These are phyloP conservation scores for Cladosporium sp. DNA, from an alignment of 2,329 filamentous ascomycete species.

Conservation along the genomic window DNA sequence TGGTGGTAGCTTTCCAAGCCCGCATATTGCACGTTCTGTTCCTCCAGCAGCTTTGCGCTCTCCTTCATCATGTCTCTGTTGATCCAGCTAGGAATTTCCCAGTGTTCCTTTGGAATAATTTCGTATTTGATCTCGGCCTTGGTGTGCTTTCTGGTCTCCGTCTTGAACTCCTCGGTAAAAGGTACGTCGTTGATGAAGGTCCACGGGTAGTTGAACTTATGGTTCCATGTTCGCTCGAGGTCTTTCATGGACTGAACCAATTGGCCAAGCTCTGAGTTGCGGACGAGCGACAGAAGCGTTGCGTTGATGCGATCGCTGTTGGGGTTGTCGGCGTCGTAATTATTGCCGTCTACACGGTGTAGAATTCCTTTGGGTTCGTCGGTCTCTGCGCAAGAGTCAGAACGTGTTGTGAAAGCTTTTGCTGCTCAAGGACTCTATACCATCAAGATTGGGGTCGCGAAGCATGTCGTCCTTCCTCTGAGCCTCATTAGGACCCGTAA, in stretches of 20 bases:
- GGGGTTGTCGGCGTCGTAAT: conserved; percentile 71
- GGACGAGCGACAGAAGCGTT: conserved; percentile 84
- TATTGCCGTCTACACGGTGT: conserved; percentile 63
- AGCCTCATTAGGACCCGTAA: conserved; percentile 22
- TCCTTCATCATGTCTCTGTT: conserved; percentile 80
- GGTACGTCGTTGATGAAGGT: conserved; percentile 97
- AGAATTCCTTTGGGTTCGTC: conserved; percentile 77
- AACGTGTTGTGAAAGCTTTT: background rate
- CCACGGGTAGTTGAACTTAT: conserved; percentile 99
- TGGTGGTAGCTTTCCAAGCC: conserved; percentile 89
- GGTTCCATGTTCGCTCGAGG: conserved; percentile 91
- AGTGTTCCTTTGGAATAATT: conserved; percentile 89
- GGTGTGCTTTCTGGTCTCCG: conserved; percentile 71
- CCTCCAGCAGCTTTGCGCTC: conserved; percentile 75
- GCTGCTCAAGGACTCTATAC: conserved; percentile 49
- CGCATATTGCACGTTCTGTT: conserved; percentile 87
- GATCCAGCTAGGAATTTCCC: conserved; percentile 89
- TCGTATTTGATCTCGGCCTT: conserved; percentile 88
- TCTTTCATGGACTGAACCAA: conserved; percentile 87
- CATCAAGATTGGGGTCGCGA: conserved; percentile 80
- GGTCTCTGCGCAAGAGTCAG: conserved; percentile 55
- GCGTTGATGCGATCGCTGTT: conserved; percentile 86
- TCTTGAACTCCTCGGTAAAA: conserved; percentile 91
- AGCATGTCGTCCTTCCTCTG: conserved; percentile 58
- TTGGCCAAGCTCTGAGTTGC: conserved; percentile 81